Evolutionary conservation across 164 flowering plant genomes (phyloP).

Genomic region (Sextonia rubra): DNA sequence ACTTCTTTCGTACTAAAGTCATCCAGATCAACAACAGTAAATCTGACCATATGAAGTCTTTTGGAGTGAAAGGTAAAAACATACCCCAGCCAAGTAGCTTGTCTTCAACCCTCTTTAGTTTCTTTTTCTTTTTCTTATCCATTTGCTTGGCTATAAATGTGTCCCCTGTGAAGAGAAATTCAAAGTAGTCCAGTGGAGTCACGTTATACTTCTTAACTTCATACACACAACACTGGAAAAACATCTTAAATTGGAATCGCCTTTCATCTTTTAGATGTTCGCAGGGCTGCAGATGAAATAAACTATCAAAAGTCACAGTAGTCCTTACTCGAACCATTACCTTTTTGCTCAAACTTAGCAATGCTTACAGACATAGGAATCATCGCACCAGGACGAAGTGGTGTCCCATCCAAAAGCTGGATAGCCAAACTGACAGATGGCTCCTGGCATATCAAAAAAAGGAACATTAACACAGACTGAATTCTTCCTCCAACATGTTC

Average conservation of each 20-base stretch:
- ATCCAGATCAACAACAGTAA: neutral
- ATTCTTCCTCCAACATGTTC: neutral
- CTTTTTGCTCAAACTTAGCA: conserved; percentile 99
- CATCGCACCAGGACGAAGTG: conserved; percentile 74
- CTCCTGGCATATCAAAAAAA: conserved; percentile 41
- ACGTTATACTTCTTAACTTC: neutral
- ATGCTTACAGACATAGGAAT: conserved; percentile 67
- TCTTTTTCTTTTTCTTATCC: conserved; percentile 81
- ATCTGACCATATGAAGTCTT: neutral
- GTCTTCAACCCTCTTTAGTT: conserved; percentile 73
- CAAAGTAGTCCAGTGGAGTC: conserved; percentile 7
- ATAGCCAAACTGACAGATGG: conserved; percentile 85
- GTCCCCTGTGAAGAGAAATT: conserved; percentile 52
- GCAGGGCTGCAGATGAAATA: neutral
- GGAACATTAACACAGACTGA: neutral
- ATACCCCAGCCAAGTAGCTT: conserved; percentile 98
- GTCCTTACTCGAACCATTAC: conserved; percentile 24
- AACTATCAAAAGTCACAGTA: neutral
- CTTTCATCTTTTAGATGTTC: neutral
- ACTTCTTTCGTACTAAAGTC: neutral
- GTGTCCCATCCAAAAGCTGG: conserved; percentile 84
- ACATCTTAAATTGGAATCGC: neutral
- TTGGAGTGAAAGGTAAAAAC: neutral
- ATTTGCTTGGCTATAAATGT: conserved; percentile 69
- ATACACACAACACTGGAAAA: neutral